Percentiles rank a stretch among this genome's conserved stretches.
These are phyloP conservation scores for Lentinula lateritia DNA, from an alignment of 768 basidiomycete genomes.

Conservation along the genomic window DNA sequence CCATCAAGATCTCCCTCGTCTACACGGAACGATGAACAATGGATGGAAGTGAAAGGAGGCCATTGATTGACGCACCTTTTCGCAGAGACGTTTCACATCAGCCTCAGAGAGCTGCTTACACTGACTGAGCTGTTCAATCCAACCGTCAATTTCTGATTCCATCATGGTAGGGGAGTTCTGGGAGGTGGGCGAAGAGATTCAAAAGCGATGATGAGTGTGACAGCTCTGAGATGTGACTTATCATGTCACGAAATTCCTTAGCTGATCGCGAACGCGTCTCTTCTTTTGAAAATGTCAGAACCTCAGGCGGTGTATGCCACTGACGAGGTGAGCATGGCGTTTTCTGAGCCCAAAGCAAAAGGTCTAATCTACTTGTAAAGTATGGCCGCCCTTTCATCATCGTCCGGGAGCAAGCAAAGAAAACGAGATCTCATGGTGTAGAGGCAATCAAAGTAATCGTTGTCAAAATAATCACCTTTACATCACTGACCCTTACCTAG, in stretches of 20 bases:
- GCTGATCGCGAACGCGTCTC: constrained; percentile 25
- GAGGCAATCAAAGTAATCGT: constrained; percentile 86
- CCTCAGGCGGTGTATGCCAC: constrained; percentile 77
- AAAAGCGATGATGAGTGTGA: background rate
- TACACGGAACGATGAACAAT: constrained; percentile 25
- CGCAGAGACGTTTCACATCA: constrained; percentile 97
- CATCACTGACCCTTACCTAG: constrained; percentile 30
- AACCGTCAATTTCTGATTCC: constrained; percentile 86
- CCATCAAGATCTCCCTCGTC: constrained; percentile 98
- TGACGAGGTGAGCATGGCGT: constrained; percentile 56
- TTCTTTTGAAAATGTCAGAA: constrained; percentile 27
- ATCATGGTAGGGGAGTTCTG: constrained; percentile 17
- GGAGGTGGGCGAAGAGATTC: background rate
- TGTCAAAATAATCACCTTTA: constrained; percentile 4
- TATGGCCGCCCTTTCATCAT: constrained; percentile 98
- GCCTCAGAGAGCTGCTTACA: constrained; percentile 95
- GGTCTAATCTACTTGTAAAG: constrained; percentile 30
- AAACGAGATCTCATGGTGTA: constrained; percentile 86
- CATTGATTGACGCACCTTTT: constrained; percentile 69
- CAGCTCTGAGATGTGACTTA: background rate
- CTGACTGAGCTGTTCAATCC: constrained; percentile 95
- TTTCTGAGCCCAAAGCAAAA: background rate
- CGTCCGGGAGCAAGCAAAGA: constrained; percentile 87
- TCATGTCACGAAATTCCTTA: constrained; percentile 4
- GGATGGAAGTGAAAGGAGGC: constrained; percentile 8